phyloP scores from a whole-genome alignment of 768 basidiomycete genomes.

The Tubosaeta brunneosetosa region DNA sequence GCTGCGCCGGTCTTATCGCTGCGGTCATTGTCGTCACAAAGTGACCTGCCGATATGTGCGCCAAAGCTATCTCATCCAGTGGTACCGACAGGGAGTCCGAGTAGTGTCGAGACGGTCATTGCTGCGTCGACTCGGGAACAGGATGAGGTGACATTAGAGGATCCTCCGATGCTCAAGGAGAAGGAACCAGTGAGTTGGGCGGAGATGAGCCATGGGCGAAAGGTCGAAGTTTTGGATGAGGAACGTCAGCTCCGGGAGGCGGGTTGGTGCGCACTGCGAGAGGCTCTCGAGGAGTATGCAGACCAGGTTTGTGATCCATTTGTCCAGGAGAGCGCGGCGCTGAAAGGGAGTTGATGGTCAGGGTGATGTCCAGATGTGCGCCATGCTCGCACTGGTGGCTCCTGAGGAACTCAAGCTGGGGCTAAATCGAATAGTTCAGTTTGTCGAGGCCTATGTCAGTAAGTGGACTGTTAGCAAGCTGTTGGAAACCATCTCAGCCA shows the following conservation, averaged over 20 bases:
- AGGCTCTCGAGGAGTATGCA: conserved; percentile 55
- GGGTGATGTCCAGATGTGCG: conserved; percentile 82
- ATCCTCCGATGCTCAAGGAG: conserved; percentile 25
- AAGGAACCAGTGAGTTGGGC: conserved; percentile 24
- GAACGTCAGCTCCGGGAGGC: conserved; percentile 50
- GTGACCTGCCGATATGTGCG: conserved; percentile 5
- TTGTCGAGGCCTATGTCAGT: conserved; percentile 76
- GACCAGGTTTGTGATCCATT: conserved; percentile 45
- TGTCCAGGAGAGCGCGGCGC: neutral
- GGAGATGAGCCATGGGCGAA: conserved; percentile 22
- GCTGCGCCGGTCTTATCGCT: conserved; percentile 36
- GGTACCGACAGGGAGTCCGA: conserved; percentile 49
- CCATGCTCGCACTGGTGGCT: conserved; percentile 63
- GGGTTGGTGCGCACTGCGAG: conserved; percentile 52
- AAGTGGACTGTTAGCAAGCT: conserved; percentile 12
- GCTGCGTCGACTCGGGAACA: conserved; percentile 45
- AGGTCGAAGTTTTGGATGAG: conserved; percentile 36
- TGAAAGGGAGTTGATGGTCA: conserved; percentile 25
- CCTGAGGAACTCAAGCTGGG: conserved; percentile 52
- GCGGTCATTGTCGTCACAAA: conserved; percentile 10
- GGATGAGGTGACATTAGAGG: conserved; percentile 23
- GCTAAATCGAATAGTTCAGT: conserved; percentile 40
- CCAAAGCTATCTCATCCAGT: conserved; percentile 10
- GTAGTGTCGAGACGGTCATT: conserved; percentile 69
- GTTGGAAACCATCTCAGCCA: neutral